A percentile compares a stretch with the other conserved stretches of the same genome.
These are phyloP conservation scores for Linnemannia zychae DNA, from an alignment of 192 early-diverging fungal species.

Conservation along the genomic window DNA sequence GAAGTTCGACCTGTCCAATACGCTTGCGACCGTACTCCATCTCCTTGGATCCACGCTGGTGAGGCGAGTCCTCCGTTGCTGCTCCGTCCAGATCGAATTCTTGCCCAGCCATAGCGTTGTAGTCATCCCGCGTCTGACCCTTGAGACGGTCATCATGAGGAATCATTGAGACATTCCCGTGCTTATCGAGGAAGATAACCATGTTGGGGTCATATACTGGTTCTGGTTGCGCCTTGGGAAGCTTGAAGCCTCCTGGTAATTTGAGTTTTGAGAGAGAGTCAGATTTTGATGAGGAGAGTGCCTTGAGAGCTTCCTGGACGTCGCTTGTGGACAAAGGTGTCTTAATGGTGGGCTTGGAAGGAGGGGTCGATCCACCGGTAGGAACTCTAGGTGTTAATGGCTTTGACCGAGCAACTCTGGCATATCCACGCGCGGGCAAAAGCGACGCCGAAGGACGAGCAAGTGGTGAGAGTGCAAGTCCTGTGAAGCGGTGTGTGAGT, in stretches of 20 bases:
- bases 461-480: background rate
- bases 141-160: slow-evolving; percentile 43
- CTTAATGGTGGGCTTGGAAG: background rate
- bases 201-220: slow-evolving; percentile 50
- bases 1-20: slow-evolving; percentile 52
- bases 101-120: background rate
- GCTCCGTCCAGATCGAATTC: slow-evolving; percentile 2
- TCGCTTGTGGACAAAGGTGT: background rate
- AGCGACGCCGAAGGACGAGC: background rate
- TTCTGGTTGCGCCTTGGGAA: slow-evolving; percentile 17
- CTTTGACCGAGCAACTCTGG: slow-evolving; percentile 30
- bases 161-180: slow-evolving; percentile 47
- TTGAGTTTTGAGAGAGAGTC: background rate
- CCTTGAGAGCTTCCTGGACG: background rate
- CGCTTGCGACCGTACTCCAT: slow-evolving; percentile 52
- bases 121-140: slow-evolving; percentile 41
- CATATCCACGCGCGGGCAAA: slow-evolving; percentile 21
- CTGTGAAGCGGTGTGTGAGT: slow-evolving; percentile 5
- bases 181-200: slow-evolving; percentile 54
- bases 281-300: background rate
- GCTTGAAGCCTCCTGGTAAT: slow-evolving; percentile 29
- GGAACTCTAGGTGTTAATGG: slow-evolving; percentile 27
- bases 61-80: background rate
- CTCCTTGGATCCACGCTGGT: slow-evolving; percentile 53
- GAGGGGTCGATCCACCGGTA: background rate